phyloP scores from a whole-genome alignment of 371 early-diverging fungal genomes.

The Mortierella sp. region DNA sequence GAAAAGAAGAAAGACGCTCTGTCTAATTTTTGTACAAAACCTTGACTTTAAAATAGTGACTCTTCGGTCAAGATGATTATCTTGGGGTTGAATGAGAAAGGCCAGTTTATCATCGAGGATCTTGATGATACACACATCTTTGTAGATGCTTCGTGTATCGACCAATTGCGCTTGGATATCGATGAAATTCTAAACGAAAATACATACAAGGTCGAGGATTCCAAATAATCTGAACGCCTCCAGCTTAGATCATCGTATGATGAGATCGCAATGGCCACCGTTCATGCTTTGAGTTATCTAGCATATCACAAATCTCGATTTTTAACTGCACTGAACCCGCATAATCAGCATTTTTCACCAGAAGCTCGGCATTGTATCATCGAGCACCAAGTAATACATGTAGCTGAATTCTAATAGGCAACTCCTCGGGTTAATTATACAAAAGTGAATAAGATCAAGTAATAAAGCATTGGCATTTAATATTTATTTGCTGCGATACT shows the following conservation, averaged over 20 bases:
- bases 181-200: constrained; percentile 86
- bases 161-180: constrained; percentile 73
- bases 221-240: constrained; percentile 10
- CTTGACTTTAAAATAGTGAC: constrained; percentile 69
- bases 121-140: constrained; percentile 90
- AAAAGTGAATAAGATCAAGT: no score
- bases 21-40: constrained; percentile 1
- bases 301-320: no score
- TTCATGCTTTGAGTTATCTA: no score
- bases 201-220: constrained; percentile 69
- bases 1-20: not conserved
- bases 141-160: constrained; percentile 76
- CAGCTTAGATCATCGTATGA: not conserved
- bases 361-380: no score
- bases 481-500: no score
- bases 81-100: constrained; percentile 76
- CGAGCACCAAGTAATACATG: no score
- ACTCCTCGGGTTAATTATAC: no score
- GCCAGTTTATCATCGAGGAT: constrained; percentile 88
- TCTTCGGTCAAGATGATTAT: constrained; percentile 87
- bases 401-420: no score
- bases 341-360: no score
- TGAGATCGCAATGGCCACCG: no score
- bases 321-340: no score
- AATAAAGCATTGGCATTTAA: no score